These are phyloP conservation scores for Citrus sp. DNA, from an alignment of 345 rosid species.

Conservation along the genomic window DNA sequence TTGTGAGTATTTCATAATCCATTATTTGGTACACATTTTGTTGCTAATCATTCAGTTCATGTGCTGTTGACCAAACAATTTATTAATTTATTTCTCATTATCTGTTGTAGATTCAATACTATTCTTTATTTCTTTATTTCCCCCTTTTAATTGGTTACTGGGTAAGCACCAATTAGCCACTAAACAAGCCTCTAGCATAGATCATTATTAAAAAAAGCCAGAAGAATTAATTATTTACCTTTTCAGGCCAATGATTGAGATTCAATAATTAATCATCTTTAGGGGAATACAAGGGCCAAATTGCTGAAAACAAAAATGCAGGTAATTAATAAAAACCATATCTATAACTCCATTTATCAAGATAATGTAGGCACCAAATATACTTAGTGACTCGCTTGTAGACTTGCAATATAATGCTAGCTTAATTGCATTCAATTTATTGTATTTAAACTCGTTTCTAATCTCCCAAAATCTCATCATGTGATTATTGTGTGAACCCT, in stretches of 20 bases:
- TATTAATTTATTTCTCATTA: not conserved
- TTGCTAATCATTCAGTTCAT: constrained; percentile 15
- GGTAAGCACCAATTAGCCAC: not conserved
- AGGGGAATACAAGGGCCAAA: no score
- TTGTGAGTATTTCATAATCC: constrained; percentile 15
- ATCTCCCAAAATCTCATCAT: not conserved
- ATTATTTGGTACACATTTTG: constrained; percentile 6
- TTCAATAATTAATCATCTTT: not conserved
- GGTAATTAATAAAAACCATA: no score
- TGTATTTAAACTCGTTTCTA: not conserved
- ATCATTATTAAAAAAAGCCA: not conserved
- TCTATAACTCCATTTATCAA: not conserved
- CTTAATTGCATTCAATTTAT: not conserved
- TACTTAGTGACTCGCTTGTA: not conserved
- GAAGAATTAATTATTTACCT: not conserved
- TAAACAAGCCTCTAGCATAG: not conserved
- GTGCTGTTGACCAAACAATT: constrained; percentile 6
- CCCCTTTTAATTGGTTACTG: not conserved
- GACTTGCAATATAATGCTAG: not conserved
- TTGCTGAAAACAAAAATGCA: no score
- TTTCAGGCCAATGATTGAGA: not conserved
- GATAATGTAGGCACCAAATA: not conserved
- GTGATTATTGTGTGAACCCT: not conserved
- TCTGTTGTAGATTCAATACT: not conserved
- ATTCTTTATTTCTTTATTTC: not conserved